Conservation (phyloP, 805 yeast genomes). For the Candida fluviatilis region DNA sequence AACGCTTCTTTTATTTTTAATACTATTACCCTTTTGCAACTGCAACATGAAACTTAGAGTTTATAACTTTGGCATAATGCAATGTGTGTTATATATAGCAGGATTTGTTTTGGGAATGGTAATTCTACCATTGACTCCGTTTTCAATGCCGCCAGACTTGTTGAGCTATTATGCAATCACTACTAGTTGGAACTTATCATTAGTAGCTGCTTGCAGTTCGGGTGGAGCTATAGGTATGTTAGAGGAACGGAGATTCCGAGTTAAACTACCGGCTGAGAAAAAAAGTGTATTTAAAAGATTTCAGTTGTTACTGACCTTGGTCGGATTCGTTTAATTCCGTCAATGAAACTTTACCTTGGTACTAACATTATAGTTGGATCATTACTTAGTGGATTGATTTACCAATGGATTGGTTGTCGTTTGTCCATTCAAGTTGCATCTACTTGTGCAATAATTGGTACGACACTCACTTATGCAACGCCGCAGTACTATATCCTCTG, state of each 20-base stretch:
- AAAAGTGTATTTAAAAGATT: too few species aligned
- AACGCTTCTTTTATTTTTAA: too few species aligned
- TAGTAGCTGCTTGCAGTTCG: slow-evolving; percentile 13
- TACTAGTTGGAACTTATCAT: slow-evolving; percentile 1
- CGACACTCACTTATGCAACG: slow-evolving; percentile 21
- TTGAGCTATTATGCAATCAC: slow-evolving; percentile 16
- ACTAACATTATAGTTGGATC: slow-evolving; percentile 31
- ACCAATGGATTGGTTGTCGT: slow-evolving; percentile 26
- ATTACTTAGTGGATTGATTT: slow-evolving; percentile 22
- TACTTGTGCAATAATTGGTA: slow-evolving; percentile 26
- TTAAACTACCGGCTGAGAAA: too few species aligned
- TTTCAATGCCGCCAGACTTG: slow-evolving; percentile 18
- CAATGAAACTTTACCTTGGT: too few species aligned
- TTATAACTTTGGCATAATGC: slow-evolving; percentile 1
- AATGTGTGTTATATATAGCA: background rate
- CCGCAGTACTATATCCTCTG: slow-evolving; percentile 20
- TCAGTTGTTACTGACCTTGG: too few species aligned
- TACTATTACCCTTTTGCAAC: too few species aligned
- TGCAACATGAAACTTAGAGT: slow-evolving; percentile 3
- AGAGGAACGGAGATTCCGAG: background rate
- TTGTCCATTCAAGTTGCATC: slow-evolving; percentile 19
- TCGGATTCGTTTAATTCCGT: too few species aligned
- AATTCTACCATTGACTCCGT: slow-evolving; percentile 19
- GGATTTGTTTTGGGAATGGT: slow-evolving; percentile 20
- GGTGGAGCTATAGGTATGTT: slow-evolving; percentile 34